These are phyloP conservation scores for Apiospora sp. DNA, from an alignment of 2,329 filamentous ascomycete species.

Conservation along the genomic window DNA sequence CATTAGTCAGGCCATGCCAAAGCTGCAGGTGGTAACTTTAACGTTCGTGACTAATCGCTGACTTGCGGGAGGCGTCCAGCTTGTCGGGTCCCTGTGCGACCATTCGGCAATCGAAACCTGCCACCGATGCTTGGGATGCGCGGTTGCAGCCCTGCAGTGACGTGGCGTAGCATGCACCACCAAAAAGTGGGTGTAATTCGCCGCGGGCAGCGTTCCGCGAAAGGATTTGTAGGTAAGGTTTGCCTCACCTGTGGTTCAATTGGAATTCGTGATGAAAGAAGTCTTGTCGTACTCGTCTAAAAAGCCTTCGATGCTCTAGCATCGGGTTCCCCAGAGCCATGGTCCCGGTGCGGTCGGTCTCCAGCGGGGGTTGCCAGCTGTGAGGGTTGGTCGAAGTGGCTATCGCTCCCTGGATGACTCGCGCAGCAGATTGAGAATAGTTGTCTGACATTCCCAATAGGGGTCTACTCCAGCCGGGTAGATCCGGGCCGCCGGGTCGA, in stretches of 20 bases:
- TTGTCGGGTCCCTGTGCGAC: not conserved
- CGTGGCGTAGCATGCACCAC: not conserved
- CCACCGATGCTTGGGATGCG: not conserved
- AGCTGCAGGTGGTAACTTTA: no score
- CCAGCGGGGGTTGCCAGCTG: not conserved
- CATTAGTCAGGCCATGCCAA: not conserved
- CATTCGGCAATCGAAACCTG: not conserved
- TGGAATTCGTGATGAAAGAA: not conserved
- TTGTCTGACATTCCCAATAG: not conserved
- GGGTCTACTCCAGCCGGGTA: not conserved
- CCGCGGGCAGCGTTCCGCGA: not conserved
- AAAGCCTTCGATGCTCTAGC: not conserved
- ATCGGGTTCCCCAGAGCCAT: not conserved
- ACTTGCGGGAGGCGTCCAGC: not conserved
- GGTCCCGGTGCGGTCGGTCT: not conserved
- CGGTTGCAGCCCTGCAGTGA: not conserved
- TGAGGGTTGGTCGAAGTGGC: not conserved
- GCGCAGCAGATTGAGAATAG: not conserved
- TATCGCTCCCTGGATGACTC: not conserved
- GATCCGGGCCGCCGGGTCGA: not conserved
- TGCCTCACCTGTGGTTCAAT: not conserved
- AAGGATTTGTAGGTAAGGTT: not conserved
- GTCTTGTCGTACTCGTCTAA: not conserved
- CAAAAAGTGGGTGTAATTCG: not conserved
- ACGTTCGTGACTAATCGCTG: not conserved